phyloP scores from a whole-genome alignment of 2,329 filamentous ascomycete species.

The Akanthomyces muscarius region DNA sequence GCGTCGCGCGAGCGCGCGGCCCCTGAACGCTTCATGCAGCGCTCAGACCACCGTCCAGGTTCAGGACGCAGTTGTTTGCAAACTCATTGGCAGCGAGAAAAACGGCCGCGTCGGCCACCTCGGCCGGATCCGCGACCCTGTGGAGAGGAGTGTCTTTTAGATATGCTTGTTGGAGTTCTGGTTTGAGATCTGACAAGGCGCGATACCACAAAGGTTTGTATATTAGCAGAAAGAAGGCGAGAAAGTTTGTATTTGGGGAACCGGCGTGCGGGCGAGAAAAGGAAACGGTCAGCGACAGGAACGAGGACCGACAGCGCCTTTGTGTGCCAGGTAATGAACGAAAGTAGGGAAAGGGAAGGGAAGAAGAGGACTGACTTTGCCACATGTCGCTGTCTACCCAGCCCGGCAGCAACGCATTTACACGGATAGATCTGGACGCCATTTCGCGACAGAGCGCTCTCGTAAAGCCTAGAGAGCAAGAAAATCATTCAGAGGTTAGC shows the following conservation, averaged over 20 bases:
- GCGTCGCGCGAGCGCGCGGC: neutral
- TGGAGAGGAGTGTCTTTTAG: constrained; percentile 54
- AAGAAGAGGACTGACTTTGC: constrained; percentile 47
- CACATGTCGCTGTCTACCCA: constrained; percentile 84
- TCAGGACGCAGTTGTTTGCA: constrained; percentile 82
- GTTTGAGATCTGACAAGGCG: constrained; percentile 32
- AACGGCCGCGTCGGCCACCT: constrained; percentile 76
- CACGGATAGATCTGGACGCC: constrained; percentile 59
- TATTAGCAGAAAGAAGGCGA: constrained; percentile 30
- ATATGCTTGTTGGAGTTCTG: constrained; percentile 34
- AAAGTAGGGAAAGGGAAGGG: constrained; percentile 2
- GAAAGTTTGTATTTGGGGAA: constrained; percentile 1
- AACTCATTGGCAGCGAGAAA: constrained; percentile 77
- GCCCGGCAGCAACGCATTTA: constrained; percentile 78
- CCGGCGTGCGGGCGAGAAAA: too few species aligned
- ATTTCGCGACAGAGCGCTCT: constrained; percentile 62
- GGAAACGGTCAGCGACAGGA: neutral
- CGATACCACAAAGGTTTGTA: constrained; percentile 29
- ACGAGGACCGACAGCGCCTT: constrained; percentile 11
- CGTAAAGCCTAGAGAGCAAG: constrained; percentile 54
- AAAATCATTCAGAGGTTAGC: constrained; percentile 6
- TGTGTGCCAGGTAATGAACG: neutral
- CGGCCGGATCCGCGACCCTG: constrained; percentile 65
- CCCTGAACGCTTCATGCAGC: constrained; percentile 45
- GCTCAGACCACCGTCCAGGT: constrained; percentile 80